Conservation (phyloP, 2,329 filamentous ascomycete species). For the Diplodia intermedia region DNA sequence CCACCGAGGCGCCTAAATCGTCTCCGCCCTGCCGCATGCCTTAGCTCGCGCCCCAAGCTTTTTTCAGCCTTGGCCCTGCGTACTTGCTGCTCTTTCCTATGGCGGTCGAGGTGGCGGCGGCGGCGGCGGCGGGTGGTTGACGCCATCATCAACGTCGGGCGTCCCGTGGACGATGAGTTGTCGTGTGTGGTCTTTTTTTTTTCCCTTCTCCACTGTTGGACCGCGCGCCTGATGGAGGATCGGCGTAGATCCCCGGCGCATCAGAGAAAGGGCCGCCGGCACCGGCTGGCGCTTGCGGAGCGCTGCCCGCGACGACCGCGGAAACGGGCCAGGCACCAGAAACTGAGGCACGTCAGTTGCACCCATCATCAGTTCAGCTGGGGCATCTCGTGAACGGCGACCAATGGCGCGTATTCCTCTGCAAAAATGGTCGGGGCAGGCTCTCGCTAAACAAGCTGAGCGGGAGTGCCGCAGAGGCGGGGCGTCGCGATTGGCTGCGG, state of each 20-base stretch:
- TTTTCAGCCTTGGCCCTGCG: background rate
- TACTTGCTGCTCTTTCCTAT: background rate
- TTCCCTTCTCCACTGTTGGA: background rate
- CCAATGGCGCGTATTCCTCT: background rate
- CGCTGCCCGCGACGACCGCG: background rate
- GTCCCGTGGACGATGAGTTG: background rate
- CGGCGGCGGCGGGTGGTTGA: background rate
- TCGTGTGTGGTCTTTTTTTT: background rate
- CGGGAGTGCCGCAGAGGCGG: background rate
- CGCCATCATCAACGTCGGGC: constrained; percentile 8
- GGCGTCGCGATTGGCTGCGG: background rate
- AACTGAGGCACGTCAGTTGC: background rate
- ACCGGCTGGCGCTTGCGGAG: constrained; percentile 3
- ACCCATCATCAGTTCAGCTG: no score
- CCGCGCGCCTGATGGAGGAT: background rate
- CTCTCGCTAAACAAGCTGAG: background rate
- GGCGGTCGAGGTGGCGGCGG: background rate
- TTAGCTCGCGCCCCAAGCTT: constrained; percentile 24
- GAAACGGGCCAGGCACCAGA: background rate
- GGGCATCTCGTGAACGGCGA: background rate
- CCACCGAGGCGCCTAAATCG: constrained; percentile 23
- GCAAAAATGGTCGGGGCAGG: no score
- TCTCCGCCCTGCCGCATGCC: background rate
- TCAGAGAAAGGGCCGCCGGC: background rate
- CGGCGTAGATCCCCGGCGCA: background rate